phyloP scores from a whole-genome alignment of 2,329 filamentous ascomycete genomes.

The Elsinoe necatrix region DNA sequence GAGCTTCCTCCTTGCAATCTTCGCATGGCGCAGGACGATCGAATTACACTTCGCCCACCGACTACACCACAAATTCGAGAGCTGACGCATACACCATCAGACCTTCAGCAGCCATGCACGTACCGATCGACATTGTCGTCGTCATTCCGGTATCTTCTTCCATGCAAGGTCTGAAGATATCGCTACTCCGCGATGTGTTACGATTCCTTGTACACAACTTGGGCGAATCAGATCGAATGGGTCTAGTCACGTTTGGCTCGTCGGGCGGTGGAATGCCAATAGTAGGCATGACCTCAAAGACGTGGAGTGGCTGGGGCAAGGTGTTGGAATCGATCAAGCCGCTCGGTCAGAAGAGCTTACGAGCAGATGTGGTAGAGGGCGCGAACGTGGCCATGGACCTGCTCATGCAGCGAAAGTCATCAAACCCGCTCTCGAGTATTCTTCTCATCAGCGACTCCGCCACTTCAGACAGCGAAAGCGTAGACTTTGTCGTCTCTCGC shows the following conservation, averaged over 20 bases:
- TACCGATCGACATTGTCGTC: constrained; percentile 89
- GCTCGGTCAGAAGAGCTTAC: constrained; percentile 90
- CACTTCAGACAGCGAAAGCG: constrained; percentile 85
- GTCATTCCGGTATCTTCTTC: constrained; percentile 96
- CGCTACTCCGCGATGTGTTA: constrained; percentile 80
- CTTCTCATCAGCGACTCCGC: constrained; percentile 96
- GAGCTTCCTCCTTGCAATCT: constrained; percentile 69
- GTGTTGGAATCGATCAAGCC: constrained; percentile 81
- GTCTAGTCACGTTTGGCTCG: constrained; percentile 91
- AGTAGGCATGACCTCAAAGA: constrained; percentile 96
- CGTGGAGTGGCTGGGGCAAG: constrained; percentile 84
- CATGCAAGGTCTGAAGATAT: constrained; percentile 99
- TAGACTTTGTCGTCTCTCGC: constrained; percentile 93
- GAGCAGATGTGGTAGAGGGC: constrained; percentile 93
- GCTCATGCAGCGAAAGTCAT: constrained; percentile 93
- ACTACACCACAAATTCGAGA: constrained; percentile 65
- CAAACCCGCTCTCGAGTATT: constrained; percentile 90
- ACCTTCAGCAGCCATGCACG: constrained; percentile 56
- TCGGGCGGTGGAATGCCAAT: constrained; percentile 87
- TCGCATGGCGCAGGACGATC: constrained; percentile 76
- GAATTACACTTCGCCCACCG: constrained; percentile 77
- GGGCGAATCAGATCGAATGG: constrained; percentile 92
- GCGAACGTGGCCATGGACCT: constrained; percentile 98
- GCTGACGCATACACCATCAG: constrained; percentile 38
- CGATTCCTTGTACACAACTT: constrained; percentile 85